Base-by-base conservation (phyloP, 768 basidiomycete species). In the Cystobasidium onofrii region DNA sequence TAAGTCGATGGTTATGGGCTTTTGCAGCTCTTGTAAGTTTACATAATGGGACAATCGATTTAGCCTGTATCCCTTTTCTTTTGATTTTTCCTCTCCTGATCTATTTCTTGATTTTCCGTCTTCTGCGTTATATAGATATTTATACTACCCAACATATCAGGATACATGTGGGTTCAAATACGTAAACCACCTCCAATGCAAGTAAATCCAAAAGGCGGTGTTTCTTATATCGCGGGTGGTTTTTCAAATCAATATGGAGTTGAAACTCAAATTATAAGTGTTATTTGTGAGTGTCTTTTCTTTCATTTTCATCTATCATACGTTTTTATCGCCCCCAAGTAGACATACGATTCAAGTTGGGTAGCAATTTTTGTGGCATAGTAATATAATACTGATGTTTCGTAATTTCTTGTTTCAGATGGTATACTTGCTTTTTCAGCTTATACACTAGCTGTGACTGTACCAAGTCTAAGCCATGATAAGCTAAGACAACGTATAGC, bases 111-210 rank as follows among this genome's bases (percentile, higher is more conserved):
- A 50, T 44, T n/a, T 78, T 15, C 17, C 33, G 77, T 34, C 33
- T 13, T 61, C 34, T 36, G 7, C 29, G 44, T 31, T 64, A 52
- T 13, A 39, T 74, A 78, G 76, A 80, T 86, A 31, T 85, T 87
- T 10, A 88, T 91, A 23, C 82, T 89, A 34, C 82, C 91, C 77
- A 95, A 97, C 88, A 94, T 88, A 25, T 88, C 89, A 10, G 96
- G 96, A 9, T 90, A 87, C 84, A 99, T 99, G 96, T 99, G 95
- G 83, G 90, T 90, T 73, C 89, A 89, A 76, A 99, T 99, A 77
- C 88, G 95, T 75, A 85, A 85, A 36, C 85, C 85, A 60, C 93
- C 92, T 1, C 92, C 86, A 79, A 78, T 81, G 55, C 83, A 83
- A 27, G 87, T 86, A 33, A 83, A 83, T 0, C 84, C 86, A 70